Percentiles rank a stretch among this genome's conserved stretches.
phyloP scores from a whole-genome alignment of 495 filamentous ascomycete genomes.

The Friedmanniomyces simplex region DNA sequence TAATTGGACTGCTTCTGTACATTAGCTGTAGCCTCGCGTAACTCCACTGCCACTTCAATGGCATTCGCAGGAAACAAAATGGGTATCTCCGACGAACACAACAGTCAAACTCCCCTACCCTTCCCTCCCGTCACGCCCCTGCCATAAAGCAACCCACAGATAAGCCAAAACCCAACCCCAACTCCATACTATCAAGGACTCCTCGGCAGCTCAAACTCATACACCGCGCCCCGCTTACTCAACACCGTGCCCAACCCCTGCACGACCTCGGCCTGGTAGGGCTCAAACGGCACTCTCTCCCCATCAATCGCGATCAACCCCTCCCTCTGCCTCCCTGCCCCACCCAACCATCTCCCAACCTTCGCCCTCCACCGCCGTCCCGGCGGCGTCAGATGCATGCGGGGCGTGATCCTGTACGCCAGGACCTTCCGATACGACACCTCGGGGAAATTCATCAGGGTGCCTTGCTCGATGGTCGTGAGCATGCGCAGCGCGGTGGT shows the following conservation, averaged over 20 bases:
- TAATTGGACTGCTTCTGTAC: background rate
- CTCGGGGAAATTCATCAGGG: constrained; percentile 66
- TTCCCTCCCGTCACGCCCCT: background rate
- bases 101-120: background rate
- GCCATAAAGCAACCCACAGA: no score
- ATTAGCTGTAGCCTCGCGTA: background rate
- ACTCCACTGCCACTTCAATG: background rate
- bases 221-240: constrained; percentile 56
- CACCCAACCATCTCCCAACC: constrained; percentile 11
- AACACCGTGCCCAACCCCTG: constrained; percentile 74
- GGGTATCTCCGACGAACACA: background rate
- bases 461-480: constrained; percentile 55
- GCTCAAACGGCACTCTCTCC: constrained; percentile 71
- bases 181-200: background rate
- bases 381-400: constrained; percentile 1
- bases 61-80: background rate
- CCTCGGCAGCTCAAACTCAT: constrained; percentile 40
- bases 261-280: constrained; percentile 86
- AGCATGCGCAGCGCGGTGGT: constrained; percentile 54
- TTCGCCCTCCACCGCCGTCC: constrained; percentile 2
- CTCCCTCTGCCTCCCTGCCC: constrained; percentile 40
- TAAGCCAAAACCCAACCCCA: background rate
- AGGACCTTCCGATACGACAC: constrained; percentile 71
- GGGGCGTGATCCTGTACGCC: constrained; percentile 72
- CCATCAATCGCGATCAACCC: constrained; percentile 95